phyloP scores from a whole-genome alignment of 2,329 filamentous ascomycete species.

The Daldinia sp. region DNA sequence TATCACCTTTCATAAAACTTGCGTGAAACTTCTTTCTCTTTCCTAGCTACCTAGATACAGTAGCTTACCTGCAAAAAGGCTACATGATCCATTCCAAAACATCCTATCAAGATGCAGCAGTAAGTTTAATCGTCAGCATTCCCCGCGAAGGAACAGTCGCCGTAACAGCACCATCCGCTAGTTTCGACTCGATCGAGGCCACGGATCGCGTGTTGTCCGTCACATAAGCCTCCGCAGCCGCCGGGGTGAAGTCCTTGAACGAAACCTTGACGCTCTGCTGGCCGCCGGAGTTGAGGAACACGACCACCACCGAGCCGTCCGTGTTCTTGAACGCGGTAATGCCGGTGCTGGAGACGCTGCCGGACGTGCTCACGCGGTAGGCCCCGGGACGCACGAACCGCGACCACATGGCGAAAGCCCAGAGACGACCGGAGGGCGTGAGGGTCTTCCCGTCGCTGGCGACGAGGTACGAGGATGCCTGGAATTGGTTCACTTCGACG shows the following conservation, averaged over 20 bases:
- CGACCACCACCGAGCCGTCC: slow-evolving; percentile 38
- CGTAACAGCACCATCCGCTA: slow-evolving; percentile 26
- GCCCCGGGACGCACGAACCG: slow-evolving; percentile 40
- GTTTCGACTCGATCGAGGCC: slow-evolving; percentile 1
- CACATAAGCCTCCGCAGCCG: slow-evolving; percentile 27
- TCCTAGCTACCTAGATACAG: too few species aligned
- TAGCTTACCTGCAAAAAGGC: too few species aligned
- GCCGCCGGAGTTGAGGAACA: slow-evolving; percentile 39
- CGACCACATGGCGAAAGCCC: slow-evolving; percentile 43
- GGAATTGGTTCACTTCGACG: slow-evolving; percentile 41
- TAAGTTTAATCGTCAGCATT: slow-evolving; percentile 36
- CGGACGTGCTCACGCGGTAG: slow-evolving; percentile 35
- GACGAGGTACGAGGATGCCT: slow-evolving; percentile 43
- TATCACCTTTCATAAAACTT: too few species aligned
- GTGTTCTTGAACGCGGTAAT: slow-evolving; percentile 39
- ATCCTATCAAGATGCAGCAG: slow-evolving; percentile 7
- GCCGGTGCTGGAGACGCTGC: slow-evolving; percentile 32
- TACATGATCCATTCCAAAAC: not conserved
- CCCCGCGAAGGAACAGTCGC: slow-evolving; percentile 30
- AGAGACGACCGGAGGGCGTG: slow-evolving; percentile 39
- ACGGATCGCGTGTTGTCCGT: slow-evolving; percentile 38
- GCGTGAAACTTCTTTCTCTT: too few species aligned
- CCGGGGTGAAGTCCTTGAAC: slow-evolving; percentile 24
- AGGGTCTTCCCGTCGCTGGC: slow-evolving; percentile 39
- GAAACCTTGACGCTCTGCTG: slow-evolving; percentile 33